Evolutionary conservation across 192 early-diverging fungal genomes (phyloP), one percentile per base, ranked within the genome.

Genomic region (Coemansia sp.): DNA sequence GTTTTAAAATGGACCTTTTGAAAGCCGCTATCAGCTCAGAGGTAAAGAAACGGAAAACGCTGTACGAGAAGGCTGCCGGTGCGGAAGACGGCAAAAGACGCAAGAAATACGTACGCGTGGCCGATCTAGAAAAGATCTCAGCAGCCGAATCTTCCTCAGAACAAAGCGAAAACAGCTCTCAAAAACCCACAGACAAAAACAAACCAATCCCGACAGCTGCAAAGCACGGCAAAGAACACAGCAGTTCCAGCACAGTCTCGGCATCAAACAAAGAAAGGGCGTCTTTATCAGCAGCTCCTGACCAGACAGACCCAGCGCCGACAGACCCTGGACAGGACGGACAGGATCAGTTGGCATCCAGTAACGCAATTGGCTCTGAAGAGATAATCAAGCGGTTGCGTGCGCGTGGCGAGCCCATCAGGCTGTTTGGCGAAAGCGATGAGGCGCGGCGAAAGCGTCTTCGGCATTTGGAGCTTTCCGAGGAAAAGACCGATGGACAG

Each of bases 381-480:
- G 95, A 98, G 58, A 86, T 95, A 0, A 69, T 93, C 35, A 87
- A 89, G 39, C 91, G 96, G 39, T 82, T 99, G 43, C 85, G 97
- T 8, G 90, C 93, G 8, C 89, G 89, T 55, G 91, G 91, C 54
- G 88, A 97, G 67, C 97, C 97, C 38, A 95, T 96, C 68, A 86
- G 91, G 9, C 76, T 98, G 43, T 99, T 99, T 76, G 97, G 91
- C 51, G 97, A 99, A 73, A 89, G 91, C 9, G 89, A 95, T 73
- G 73, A 79, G 35, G 83, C 91, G 70, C 91, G 97, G 20, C 88
- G 91, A 45, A 78, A 83, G 55, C 92, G 97, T 55, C 83, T 99
- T 43, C 89, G 93, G 65, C 77, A 84, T 17, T 67, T 98, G 45
- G 95, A 97, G 74, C 68, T 93, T 11, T 87, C 86, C 7, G 95